These are phyloP conservation scores for Gelatoporia subvermispora DNA, from an alignment of 768 basidiomycete genomes.

Conservation along the genomic window DNA sequence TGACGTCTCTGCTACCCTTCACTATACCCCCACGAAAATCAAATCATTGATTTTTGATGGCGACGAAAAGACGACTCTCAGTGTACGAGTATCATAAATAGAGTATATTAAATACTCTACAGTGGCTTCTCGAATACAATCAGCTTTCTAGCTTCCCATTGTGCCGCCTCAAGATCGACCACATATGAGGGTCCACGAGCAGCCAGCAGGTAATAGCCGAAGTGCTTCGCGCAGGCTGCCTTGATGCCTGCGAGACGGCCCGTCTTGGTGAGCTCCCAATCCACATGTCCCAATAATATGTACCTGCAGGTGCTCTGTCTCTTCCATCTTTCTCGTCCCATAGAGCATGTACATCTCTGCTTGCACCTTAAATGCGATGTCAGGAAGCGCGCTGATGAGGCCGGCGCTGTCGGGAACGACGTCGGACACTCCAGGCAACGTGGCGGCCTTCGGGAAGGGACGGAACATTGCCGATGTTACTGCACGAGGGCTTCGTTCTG, in stretches of 20 bases:
- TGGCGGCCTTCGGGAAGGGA: constrained; percentile 49
- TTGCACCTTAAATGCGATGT: constrained; percentile 50
- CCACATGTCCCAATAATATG: constrained; percentile 60
- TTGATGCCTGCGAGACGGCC: constrained; percentile 70
- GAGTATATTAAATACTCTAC: constrained; percentile 3
- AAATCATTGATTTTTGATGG: too few species aligned
- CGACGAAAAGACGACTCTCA: too few species aligned
- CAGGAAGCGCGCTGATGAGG: constrained; percentile 36
- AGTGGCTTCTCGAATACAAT: constrained; percentile 25
- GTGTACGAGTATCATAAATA: too few species aligned
- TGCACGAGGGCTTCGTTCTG: constrained; percentile 82
- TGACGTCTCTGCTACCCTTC: too few species aligned
- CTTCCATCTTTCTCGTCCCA: constrained; percentile 46
- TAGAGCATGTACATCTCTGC: constrained; percentile 43
- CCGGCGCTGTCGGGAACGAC: constrained; percentile 41
- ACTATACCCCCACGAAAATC: too few species aligned
- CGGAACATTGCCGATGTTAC: constrained; percentile 74
- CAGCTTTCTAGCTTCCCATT: constrained; percentile 22
- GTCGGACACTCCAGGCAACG: constrained; percentile 75
- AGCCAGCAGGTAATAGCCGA: constrained; percentile 53
- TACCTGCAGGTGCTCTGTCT: constrained; percentile 58
- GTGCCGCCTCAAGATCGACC: constrained; percentile 12
- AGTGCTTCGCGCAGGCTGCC: constrained; percentile 53
- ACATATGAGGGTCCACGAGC: constrained; percentile 24
- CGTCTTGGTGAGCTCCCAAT: constrained; percentile 57